These are phyloP conservation scores for Colletotrichum graminicola DNA, from an alignment of 2,329 filamentous ascomycete genomes.

Conservation along the genomic window DNA sequence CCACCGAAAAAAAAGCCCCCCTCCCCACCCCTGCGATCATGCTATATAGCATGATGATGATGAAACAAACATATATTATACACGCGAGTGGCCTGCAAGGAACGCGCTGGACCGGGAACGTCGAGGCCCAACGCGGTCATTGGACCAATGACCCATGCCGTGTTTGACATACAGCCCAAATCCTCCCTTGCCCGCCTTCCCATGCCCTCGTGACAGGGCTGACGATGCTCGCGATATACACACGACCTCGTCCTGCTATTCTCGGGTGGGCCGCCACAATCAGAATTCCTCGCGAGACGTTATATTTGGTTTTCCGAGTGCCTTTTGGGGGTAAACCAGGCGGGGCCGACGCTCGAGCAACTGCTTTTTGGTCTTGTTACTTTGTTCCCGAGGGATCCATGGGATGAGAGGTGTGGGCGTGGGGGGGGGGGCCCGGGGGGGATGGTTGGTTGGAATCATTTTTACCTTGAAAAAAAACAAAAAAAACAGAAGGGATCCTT, in stretches of 20 bases:
- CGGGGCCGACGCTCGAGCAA: background rate
- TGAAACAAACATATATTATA: background rate
- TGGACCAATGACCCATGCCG: background rate
- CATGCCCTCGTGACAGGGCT: background rate
- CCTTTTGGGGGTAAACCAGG: background rate
- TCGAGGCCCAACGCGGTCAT: background rate
- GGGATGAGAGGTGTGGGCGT: too few relatives aligned
- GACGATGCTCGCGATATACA: background rate
- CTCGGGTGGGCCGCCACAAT: background rate
- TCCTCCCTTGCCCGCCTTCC: background rate
- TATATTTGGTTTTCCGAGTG: background rate
- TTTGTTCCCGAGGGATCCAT: background rate
- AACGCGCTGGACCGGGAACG: too few relatives aligned
- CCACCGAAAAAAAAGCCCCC: too few relatives aligned
- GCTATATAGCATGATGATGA: background rate
- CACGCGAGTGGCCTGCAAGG: background rate
- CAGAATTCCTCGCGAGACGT: background rate
- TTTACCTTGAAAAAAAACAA: too few relatives aligned
- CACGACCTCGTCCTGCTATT: background rate
- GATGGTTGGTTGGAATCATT: too few relatives aligned
- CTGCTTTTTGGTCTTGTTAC: background rate
- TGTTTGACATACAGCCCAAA: background rate
- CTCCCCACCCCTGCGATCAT: too few relatives aligned
- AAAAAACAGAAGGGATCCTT: background rate
- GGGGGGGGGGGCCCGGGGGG: too few relatives aligned